A percentile compares a stretch with the other conserved stretches of the same genome.
phyloP scores from a whole-genome alignment of 2,329 filamentous ascomycete species.

The Clonostachys byssicola region DNA sequence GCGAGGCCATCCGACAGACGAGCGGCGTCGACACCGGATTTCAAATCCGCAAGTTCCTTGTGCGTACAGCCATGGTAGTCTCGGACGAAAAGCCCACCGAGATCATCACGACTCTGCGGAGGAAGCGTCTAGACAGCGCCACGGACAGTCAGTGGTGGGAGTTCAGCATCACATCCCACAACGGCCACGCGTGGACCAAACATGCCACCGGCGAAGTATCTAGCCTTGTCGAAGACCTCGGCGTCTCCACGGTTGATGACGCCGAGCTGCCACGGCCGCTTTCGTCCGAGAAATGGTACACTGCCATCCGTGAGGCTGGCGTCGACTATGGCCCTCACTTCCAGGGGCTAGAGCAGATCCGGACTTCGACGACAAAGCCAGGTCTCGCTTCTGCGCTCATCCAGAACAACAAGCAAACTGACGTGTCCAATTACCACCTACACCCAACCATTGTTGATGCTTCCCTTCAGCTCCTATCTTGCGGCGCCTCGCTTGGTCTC shows the following conservation, averaged over 20 bases:
- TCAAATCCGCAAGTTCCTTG: neutral
- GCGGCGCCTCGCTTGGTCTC: neutral
- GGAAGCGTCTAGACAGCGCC: constrained; percentile 11
- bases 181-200: constrained; percentile 14
- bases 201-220: constrained; percentile 16
- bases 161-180: constrained; percentile 17
- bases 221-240: neutral
- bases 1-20: constrained; percentile 3
- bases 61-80: neutral
- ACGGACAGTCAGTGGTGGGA: constrained; percentile 20
- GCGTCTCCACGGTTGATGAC: neutral
- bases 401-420: constrained; percentile 2
- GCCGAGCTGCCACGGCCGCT: neutral
- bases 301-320: neutral
- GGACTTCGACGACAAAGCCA: constrained; percentile 5
- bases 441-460: constrained; percentile 32
- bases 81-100: constrained; percentile 11
- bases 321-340: neutral
- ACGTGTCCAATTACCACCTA: constrained; percentile 20
- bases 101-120: constrained; percentile 21
- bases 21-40: neutral
- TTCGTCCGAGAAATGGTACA: neutral
- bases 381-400: constrained; percentile 9
- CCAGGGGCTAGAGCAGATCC: neutral
- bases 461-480: constrained; percentile 16